Evolutionary conservation across 345 rosid genomes (phyloP).

Genomic region (Pugionium dolabratum): DNA sequence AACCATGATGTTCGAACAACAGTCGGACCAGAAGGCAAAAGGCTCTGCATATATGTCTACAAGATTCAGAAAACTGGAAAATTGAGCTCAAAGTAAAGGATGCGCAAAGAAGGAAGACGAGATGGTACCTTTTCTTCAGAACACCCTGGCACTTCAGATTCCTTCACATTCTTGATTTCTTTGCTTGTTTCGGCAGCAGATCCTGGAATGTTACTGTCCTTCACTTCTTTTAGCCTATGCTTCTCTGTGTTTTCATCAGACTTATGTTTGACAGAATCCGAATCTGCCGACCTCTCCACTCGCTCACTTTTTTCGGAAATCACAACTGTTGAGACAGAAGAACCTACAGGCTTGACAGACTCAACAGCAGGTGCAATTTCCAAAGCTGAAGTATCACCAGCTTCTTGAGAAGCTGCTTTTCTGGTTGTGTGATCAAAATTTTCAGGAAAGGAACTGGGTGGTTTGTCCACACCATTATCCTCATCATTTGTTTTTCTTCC

Average conservation of each 20-base stretch:
- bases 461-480: slow-evolving; percentile 34
- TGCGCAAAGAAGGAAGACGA: slow-evolving; percentile 17
- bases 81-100: neutral
- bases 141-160: slow-evolving; percentile 32
- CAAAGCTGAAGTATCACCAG: slow-evolving; percentile 34
- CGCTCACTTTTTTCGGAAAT: slow-evolving; percentile 34
- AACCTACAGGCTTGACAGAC: slow-evolving; percentile 32
- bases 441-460: slow-evolving; percentile 31
- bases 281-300: slow-evolving; percentile 33
- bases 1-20: slow-evolving; percentile 54
- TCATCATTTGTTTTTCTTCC: slow-evolving; percentile 35
- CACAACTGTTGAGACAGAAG: slow-evolving; percentile 41
- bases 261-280: slow-evolving; percentile 8
- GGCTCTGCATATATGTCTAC: slow-evolving; percentile 52
- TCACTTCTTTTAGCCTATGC: slow-evolving; percentile 2
- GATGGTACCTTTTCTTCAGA: slow-evolving; percentile 60
- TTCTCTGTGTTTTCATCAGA: slow-evolving; percentile 23
- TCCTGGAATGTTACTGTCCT: slow-evolving; percentile 22
- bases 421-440: slow-evolving; percentile 30
- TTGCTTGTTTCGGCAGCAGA: slow-evolving; percentile 39
- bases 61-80: slow-evolving; percentile 22
- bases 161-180: slow-evolving; percentile 33
- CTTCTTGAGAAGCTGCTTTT: slow-evolving; percentile 26
- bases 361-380: slow-evolving; percentile 36
- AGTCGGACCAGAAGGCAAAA: slow-evolving; percentile 45